These are phyloP conservation scores for Puccinia hordei DNA, from an alignment of 1,284 basidiomycete genomes.

Conservation along the genomic window DNA sequence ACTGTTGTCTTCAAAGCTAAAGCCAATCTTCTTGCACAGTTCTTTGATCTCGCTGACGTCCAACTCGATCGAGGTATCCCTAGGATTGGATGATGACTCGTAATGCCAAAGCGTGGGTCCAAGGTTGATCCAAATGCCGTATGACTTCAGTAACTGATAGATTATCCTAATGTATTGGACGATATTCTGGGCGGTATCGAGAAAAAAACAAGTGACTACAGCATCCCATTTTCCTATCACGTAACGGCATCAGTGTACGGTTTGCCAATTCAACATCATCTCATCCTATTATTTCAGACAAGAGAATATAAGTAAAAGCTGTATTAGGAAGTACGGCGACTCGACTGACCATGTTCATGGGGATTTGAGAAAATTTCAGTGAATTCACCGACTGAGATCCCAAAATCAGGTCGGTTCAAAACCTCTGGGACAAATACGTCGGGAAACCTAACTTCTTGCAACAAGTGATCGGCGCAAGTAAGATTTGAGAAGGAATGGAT, in stretches of 20 bases:
- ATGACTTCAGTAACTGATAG: constrained; percentile 74
- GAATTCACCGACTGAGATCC: constrained; percentile 87
- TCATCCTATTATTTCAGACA: background rate
- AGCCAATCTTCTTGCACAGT: constrained; percentile 26
- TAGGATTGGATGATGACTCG: constrained; percentile 62
- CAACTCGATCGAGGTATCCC: constrained; percentile 40
- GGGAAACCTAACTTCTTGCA: constrained; percentile 73
- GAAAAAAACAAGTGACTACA: constrained; percentile 93
- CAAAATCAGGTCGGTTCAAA: constrained; percentile 69
- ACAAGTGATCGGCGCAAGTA: constrained; percentile 66
- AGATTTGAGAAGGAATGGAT: constrained; percentile 85
- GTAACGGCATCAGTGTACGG: background rate
- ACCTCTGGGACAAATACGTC: constrained; percentile 78
- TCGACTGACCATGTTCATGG: constrained; percentile 61
- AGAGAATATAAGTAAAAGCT: background rate
- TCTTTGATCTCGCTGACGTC: constrained; percentile 40
- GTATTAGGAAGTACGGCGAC: background rate
- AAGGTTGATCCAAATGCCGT: constrained; percentile 64
- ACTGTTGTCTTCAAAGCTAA: constrained; percentile 26
- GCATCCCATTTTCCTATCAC: constrained; percentile 74
- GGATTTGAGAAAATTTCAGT: constrained; percentile 79
- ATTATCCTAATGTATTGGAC: constrained; percentile 85
- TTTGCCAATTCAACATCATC: background rate
- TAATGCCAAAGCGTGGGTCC: constrained; percentile 96
- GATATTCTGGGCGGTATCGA: constrained; percentile 91